These are phyloP conservation scores for Sclerotinia subarctica DNA, from an alignment of 2,329 filamentous ascomycete genomes.

Conservation along the genomic window DNA sequence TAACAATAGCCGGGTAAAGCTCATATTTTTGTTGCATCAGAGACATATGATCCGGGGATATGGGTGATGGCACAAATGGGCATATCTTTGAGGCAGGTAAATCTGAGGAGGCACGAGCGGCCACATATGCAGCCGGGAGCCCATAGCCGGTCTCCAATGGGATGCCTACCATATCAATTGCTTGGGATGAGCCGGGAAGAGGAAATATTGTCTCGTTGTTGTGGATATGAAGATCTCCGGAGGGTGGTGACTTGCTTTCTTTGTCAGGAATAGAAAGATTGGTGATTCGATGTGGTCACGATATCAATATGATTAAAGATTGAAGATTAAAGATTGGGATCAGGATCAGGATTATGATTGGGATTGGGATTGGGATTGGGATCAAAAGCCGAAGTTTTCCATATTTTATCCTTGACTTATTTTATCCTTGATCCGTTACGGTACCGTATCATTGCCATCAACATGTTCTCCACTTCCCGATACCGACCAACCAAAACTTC, in stretches of 20 bases:
- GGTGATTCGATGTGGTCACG: conserved; percentile 8
- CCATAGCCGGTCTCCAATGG: conserved; percentile 18
- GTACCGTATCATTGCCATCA: not conserved
- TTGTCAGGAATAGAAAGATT: conserved; percentile 7
- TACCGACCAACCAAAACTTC: not conserved
- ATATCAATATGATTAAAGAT: not conserved
- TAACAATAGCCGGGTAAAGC: conserved; percentile 13
- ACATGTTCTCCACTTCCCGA: conserved; percentile 6
- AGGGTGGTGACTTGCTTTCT: not conserved
- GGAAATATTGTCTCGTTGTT: conserved; percentile 2
- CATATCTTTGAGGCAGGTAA: conserved; percentile 16
- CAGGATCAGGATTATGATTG: not conserved
- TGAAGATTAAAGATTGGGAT: not conserved
- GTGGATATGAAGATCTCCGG: conserved; percentile 15
- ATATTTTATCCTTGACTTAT: not conserved
- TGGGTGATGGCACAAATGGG: conserved; percentile 9
- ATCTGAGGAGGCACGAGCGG: conserved; percentile 14
- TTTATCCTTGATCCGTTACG: not conserved
- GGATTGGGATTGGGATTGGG: not conserved
- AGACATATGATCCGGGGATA: conserved; percentile 19
- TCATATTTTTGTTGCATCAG: not conserved
- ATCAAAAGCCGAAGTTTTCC: not conserved
- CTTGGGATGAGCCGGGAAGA: conserved; percentile 2
- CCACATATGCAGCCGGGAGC: conserved; percentile 17
- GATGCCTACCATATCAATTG: conserved; percentile 12